Evolutionary conservation across 2,329 filamentous ascomycete species (phyloP), one percentile per base, ranked within the genome.

Genomic region (Ilyonectria sp.): DNA sequence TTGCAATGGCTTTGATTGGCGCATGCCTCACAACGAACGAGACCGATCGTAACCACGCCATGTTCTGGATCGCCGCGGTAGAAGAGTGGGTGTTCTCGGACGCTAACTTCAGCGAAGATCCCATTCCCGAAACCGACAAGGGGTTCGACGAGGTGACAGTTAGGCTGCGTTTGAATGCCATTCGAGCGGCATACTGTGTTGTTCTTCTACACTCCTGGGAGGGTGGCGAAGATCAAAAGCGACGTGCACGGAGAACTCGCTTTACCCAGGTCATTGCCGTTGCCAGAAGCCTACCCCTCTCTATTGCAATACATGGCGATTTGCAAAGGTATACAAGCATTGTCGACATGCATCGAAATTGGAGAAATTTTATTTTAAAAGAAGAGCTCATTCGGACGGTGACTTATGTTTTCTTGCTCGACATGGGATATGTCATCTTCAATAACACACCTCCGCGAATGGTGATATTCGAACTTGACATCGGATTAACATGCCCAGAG

Each of bases 371-470:
- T 23, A 23, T 56, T 0, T 37, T 71, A 2, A 49, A 33, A 40
- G 69, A 71, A 9, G 68, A 71, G n/a, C 64, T 60, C 9, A 67
- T 60, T 13, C 65, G 68, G 1, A 67, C 69, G 4, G 46, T 67
- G 0, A 7, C 62, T 1, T 71, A 64, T 3, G 58, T 60, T 2
- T 71, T 69, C 13, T n/a, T 71, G 17, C 56, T 71, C 4, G 68
- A 71, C 21, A 69, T 62, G 11, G 69, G 65, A 0, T 71, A 67
- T 4, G 56, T 71, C 11, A 71, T 71, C 21, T 71, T 71, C 11
- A 46, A 71, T n/a, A 69, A 69, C 4, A 31, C 67, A 3, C 43
- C 53, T 11, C 68, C 68, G 1, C 60, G 60, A 0, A 71, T 71
- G 69, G 44, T 65, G 0, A 35, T 61, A 3, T 35, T 4, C 1